Base-by-base conservation (phyloP, 192 early-diverging fungal genomes). In the Entomortierella chlamydospora region DNA sequence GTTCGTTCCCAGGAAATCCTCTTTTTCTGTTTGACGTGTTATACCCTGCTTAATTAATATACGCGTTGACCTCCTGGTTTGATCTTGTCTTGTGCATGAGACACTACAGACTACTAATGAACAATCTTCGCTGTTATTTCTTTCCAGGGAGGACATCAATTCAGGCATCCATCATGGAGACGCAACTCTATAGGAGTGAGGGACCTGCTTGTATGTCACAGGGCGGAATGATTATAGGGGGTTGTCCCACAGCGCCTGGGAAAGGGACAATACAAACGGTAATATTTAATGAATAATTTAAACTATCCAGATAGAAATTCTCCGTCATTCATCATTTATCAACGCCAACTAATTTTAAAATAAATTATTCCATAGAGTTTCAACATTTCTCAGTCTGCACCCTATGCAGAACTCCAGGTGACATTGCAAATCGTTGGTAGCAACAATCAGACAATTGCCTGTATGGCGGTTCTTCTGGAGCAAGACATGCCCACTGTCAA, bases 131-230 rank as follows among this genome's bases (percentile, higher is more conserved):
- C 12, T 0, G 11, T 9, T 26, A 30, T 4, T 10, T 23, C 25
- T 11, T 56, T 57, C 2, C 68, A 78, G 74, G 74, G 74, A 56
- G 74, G 34, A 70, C 74, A 20, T 70, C 74, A 8, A 78, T 78
- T 43, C 74, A 78, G 23, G 62, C 67, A 1, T 70, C 74, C 23
- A 68, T 78, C 34, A 78, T 78, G 74, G 74, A 67, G 2, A 70
- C 74, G 0, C 74, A 78, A 49, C 74, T 78, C 23, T 78, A 70
- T 37, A 41, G 74, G n/a, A 70, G 74, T n/a, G 74, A 78, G n/a
- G 67, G 74, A 6, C 74, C 74, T 31, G 74, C 74, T 12, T 78
- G 61, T 29, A 49, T 57, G 47, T n/a, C 56, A 30, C 62, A 73
- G 11, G 71, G 67, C 17, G 71, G 64, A 2, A 74, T 74, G 63